phyloP scores from a whole-genome alignment of 129 eudicot species.

The Apium graveolens region DNA sequence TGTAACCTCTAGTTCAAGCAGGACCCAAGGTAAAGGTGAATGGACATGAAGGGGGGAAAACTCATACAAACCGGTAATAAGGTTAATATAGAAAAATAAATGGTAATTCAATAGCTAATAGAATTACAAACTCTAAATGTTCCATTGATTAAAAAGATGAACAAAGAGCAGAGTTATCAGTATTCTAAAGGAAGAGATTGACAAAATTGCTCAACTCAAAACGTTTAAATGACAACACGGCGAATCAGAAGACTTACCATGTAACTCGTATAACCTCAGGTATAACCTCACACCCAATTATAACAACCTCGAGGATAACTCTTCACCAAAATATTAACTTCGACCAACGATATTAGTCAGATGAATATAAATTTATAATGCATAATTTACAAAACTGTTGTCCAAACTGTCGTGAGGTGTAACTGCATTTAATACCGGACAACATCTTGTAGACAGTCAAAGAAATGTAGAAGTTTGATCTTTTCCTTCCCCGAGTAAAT shows the following conservation, averaged over 20 bases:
- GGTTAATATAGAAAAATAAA: too few species aligned
- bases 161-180: not conserved
- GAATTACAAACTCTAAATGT: too few species aligned
- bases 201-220: not conserved
- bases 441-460: conserved; percentile 74
- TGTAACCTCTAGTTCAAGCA: not conserved
- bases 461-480: conserved; percentile 74
- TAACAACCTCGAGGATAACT: not conserved
- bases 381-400: conserved; percentile 24
- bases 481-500: conserved; percentile 68
- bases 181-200: not conserved
- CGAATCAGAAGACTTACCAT: not conserved
- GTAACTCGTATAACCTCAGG: not conserved
- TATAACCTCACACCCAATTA: not conserved
- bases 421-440: conserved; percentile 34
- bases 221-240: not conserved
- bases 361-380: not conserved
- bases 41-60: not conserved
- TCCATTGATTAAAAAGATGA: not conserved
- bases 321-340: not conserved
- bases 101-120: too few species aligned
- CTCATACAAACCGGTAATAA: too few species aligned
- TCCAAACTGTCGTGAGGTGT: not conserved
- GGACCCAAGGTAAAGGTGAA: not conserved
- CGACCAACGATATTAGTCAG: not conserved